A percentile compares a stretch with the other conserved stretches of the same genome.
phyloP scores from a whole-genome alignment of 2,329 filamentous ascomycete genomes.

The Corinectria fuckeliana region DNA sequence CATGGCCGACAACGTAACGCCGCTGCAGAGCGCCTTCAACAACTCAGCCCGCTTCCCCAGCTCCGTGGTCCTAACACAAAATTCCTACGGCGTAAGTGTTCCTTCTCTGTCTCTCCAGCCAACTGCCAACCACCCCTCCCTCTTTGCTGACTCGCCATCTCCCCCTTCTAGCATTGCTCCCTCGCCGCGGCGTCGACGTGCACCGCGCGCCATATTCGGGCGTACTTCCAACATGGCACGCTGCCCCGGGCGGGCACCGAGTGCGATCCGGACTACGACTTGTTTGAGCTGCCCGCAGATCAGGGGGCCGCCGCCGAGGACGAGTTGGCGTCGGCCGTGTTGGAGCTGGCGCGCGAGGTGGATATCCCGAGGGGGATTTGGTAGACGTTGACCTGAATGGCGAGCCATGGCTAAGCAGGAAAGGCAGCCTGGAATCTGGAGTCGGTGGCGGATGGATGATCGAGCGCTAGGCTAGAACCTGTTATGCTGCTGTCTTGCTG shows the following conservation, averaged over 20 bases:
- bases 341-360: slow-evolving; percentile 23
- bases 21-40: slow-evolving; percentile 52
- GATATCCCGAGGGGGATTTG: slow-evolving; percentile 27
- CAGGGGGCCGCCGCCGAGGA: slow-evolving; percentile 19
- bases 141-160: background rate
- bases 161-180: slow-evolving; percentile 53
- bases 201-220: slow-evolving; percentile 48
- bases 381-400: background rate
- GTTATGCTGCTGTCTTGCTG: background rate
- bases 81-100: slow-evolving; percentile 58
- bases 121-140: background rate
- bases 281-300: slow-evolving; percentile 46
- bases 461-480: background rate
- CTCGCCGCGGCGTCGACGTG: slow-evolving; percentile 53
- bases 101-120: background rate
- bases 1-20: slow-evolving; percentile 56
- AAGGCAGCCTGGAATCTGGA: background rate
- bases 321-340: slow-evolving; percentile 27
- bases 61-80: slow-evolving; percentile 55
- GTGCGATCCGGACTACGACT: slow-evolving; percentile 53
- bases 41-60: slow-evolving; percentile 52
- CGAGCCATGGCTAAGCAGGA: background rate
- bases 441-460: background rate
- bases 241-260: slow-evolving; percentile 52
- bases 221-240: slow-evolving; percentile 54